A percentile compares a stretch with the other conserved stretches of the same genome.
phyloP scores from a whole-genome alignment of 345 rosid species.

The Tarenaya hassleriana region DNA sequence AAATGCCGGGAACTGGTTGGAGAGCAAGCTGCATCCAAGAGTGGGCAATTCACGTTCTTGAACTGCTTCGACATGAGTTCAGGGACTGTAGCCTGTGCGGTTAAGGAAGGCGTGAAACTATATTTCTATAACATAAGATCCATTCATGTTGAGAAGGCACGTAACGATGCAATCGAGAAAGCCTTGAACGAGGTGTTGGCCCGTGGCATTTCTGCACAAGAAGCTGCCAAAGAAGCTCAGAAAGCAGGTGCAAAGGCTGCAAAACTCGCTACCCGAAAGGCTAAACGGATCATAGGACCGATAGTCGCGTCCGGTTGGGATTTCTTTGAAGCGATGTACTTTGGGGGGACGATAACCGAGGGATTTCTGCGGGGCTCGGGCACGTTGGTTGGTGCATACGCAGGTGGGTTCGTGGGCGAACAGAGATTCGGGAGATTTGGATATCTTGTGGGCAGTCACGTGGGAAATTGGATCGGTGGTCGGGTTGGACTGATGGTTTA shows the following conservation, averaged over 20 bases:
- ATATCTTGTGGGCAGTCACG: conserved; percentile 78
- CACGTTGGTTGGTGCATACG: conserved; percentile 81
- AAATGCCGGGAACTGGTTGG: conserved; percentile 83
- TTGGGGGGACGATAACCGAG: conserved; percentile 76
- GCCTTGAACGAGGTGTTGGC: conserved; percentile 56
- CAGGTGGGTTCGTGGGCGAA: conserved; percentile 73
- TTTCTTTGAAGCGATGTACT: conserved; percentile 89
- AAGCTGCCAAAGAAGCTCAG: conserved; percentile 68
- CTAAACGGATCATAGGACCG: conserved; percentile 84
- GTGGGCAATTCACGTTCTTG: conserved; percentile 79
- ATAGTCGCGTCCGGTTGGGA: conserved; percentile 93
- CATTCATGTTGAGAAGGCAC: conserved; percentile 63
- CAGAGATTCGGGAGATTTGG: conserved; percentile 78
- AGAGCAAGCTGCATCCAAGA: conserved; percentile 70
- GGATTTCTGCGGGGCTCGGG: conserved; percentile 86
- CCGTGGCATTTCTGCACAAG: conserved; percentile 54
- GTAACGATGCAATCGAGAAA: conserved; percentile 58
- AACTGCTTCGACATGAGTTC: conserved; percentile 90
- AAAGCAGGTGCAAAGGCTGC: conserved; percentile 83
- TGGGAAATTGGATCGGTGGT: conserved; percentile 98
- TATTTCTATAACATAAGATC: conserved; percentile 77
- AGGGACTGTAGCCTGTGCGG: conserved; percentile 70
- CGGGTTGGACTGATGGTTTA: conserved; percentile 87
- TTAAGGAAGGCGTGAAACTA: conserved; percentile 87
- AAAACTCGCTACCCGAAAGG: conserved; percentile 61